These are phyloP conservation scores for Sarocladium kiliense DNA, from an alignment of 2,329 filamentous ascomycete genomes.

Conservation along the genomic window DNA sequence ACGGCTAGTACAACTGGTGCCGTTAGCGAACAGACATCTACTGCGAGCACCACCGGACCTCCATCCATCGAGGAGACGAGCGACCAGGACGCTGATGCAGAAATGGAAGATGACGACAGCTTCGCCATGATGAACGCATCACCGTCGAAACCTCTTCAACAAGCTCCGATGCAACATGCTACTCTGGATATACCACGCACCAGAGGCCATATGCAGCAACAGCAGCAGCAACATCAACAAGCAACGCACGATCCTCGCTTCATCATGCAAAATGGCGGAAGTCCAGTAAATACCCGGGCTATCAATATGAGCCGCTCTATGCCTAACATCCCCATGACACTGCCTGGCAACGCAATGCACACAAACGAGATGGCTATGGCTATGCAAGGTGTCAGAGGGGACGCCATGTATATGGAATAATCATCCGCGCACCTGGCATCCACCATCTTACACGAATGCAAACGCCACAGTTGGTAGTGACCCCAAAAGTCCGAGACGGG, in stretches of 20 bases:
- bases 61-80: constrained; percentile 42
- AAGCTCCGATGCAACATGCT: constrained; percentile 26
- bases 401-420: constrained; percentile 50
- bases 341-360: constrained; percentile 35
- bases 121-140: constrained; percentile 45
- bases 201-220: constrained; percentile 28
- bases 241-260: constrained; percentile 31
- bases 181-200: constrained; percentile 39
- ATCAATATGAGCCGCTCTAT: constrained; percentile 39
- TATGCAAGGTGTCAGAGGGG: constrained; percentile 40
- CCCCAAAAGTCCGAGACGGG: background rate
- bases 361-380: constrained; percentile 38
- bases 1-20: constrained; percentile 25
- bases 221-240: constrained; percentile 17
- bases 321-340: constrained; percentile 39
- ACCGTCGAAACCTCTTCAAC: constrained; percentile 23
- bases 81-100: constrained; percentile 37
- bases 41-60: constrained; percentile 30
- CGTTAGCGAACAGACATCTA: constrained; percentile 27
- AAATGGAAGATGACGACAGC: constrained; percentile 56
- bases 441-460: background rate
- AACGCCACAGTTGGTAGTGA: background rate
- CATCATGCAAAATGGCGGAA: constrained; percentile 36
- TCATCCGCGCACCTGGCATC: background rate
- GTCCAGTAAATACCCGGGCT: constrained; percentile 26